Evolutionary conservation across 441 rosid genomes (phyloP).

Genomic region (Melastoma candidum): DNA sequence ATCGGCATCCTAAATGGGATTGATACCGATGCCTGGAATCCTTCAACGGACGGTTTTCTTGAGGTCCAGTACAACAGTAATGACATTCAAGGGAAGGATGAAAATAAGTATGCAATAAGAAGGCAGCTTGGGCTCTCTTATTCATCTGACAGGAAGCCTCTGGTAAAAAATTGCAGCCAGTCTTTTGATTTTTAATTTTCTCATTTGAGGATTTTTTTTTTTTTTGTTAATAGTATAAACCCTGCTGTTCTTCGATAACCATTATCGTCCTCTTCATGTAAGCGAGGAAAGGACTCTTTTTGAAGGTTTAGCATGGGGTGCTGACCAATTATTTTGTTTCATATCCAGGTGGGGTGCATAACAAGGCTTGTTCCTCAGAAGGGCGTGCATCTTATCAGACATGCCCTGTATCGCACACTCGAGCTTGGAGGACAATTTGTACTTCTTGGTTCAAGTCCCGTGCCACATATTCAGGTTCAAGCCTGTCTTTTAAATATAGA

Average conservation of each 20-base stretch:
- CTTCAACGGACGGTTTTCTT: conserved; percentile 62
- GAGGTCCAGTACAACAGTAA: conserved; percentile 66
- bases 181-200: too few species aligned
- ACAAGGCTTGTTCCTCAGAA: conserved; percentile 96
- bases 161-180: conserved; percentile 36
- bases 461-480: conserved; percentile 81
- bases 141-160: conserved; percentile 45
- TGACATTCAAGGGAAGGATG: conserved; percentile 80
- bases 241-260: too few species aligned
- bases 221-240: too few species aligned
- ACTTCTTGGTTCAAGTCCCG: conserved; percentile 97
- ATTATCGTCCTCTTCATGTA: too few species aligned
- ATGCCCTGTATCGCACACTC: conserved; percentile 78
- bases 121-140: conserved; percentile 72
- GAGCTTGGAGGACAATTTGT: conserved; percentile 95
- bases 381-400: conserved; percentile 93
- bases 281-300: too few species aligned
- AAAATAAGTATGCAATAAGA: conserved; percentile 59
- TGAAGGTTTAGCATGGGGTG: too few species aligned
- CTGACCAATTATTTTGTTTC: background rate
- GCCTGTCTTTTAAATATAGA: conserved; percentile 1
- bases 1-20: conserved; percentile 87
- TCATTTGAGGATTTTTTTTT: too few species aligned
- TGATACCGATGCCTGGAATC: conserved; percentile 92
- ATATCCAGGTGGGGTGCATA: conserved; percentile 77